Percentiles rank a stretch among this genome's conserved stretches.
These are phyloP conservation scores for Lecanicillium sp. DNA, from an alignment of 2,329 filamentous ascomycete genomes.

Conservation along the genomic window DNA sequence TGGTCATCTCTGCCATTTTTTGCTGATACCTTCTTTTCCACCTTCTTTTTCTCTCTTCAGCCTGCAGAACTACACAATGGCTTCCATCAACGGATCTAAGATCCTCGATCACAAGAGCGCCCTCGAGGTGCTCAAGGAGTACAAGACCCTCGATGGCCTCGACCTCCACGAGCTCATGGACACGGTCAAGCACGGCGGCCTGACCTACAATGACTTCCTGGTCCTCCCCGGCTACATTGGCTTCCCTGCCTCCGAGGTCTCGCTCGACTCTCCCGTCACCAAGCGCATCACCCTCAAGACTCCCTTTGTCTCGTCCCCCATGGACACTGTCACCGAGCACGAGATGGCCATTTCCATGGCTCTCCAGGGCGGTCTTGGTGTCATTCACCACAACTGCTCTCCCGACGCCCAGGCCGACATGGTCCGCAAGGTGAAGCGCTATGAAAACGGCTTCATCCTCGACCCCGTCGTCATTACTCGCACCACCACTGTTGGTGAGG, in stretches of 20 bases:
- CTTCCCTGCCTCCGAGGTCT: constrained; percentile 86
- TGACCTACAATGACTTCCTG: constrained; percentile 99
- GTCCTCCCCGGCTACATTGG: constrained; percentile 96
- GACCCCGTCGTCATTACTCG: constrained; percentile 91
- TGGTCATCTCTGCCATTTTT: constrained; percentile 20
- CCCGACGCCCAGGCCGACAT: constrained; percentile 95
- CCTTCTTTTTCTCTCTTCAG: constrained; percentile 22
- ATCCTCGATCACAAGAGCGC: constrained; percentile 70
- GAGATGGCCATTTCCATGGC: constrained; percentile 99
- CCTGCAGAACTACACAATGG: constrained; percentile 51
- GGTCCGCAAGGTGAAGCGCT: constrained; percentile 98
- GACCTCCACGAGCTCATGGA: constrained; percentile 82
- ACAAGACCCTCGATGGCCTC: constrained; percentile 76
- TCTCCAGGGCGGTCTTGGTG: constrained; percentile 78
- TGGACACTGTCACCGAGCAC: constrained; percentile 99
- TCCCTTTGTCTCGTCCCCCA: constrained; percentile 93
- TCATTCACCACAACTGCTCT: constrained; percentile 99
- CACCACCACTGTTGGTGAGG: constrained; percentile 82
- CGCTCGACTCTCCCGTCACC: constrained; percentile 85
- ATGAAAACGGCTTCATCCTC: constrained; percentile 97
- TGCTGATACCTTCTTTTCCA: constrained; percentile 20
- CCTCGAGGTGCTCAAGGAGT: constrained; percentile 75
- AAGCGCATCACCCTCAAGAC: constrained; percentile 96
- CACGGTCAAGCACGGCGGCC: constrained; percentile 82
- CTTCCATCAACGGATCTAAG: constrained; percentile 50